Evolutionary conservation across 805 yeast species (phyloP).

Genomic region (Wickerhamiella nectarea): DNA sequence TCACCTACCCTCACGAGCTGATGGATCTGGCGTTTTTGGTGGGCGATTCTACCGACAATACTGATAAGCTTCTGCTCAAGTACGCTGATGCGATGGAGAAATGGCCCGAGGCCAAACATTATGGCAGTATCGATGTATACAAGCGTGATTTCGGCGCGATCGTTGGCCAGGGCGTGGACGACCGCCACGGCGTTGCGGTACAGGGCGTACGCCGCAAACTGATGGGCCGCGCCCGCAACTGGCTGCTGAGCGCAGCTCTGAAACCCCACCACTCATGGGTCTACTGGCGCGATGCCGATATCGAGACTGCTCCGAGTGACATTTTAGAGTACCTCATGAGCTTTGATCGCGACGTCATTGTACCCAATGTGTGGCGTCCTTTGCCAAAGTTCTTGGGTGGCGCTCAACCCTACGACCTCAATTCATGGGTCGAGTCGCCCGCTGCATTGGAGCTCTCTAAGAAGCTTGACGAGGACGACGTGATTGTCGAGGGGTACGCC

Average conservation of each 20-base stretch:
- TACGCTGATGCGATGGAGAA: slow-evolving; percentile 1
- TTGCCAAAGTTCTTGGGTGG: slow-evolving; percentile 80
- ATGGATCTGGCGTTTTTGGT: slow-evolving; percentile 78
- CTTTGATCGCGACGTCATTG: slow-evolving; percentile 83
- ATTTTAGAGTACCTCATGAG: slow-evolving; percentile 87
- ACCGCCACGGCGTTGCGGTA: slow-evolving; percentile 91
- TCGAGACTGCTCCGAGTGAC: slow-evolving; percentile 79
- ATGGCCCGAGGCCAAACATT: slow-evolving; percentile 50
- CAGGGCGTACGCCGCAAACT: slow-evolving; percentile 93
- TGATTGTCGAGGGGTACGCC: slow-evolving; percentile 92
- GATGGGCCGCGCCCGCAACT: slow-evolving; percentile 94
- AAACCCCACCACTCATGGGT: slow-evolving; percentile 95
- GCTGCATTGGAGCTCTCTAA: slow-evolving; percentile 40
- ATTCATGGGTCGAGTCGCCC: slow-evolving; percentile 88
- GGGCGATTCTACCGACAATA: slow-evolving; percentile 80
- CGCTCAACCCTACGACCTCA: slow-evolving; percentile 90
- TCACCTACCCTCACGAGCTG: slow-evolving; percentile 76
- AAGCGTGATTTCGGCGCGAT: slow-evolving; percentile 90
- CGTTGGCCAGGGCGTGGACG: slow-evolving; percentile 88
- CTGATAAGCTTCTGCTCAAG: slow-evolving; percentile 56
- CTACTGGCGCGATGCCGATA: slow-evolving; percentile 97
- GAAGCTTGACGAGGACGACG: slow-evolving; percentile 77
- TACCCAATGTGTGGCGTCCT: slow-evolving; percentile 97
- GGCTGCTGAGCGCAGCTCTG: slow-evolving; percentile 79
- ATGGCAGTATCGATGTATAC: slow-evolving; percentile 59